Percentiles rank a stretch among this genome's conserved stretches.
Conservation (phyloP, 768 basidiomycete species). For the Tylopilus felleus region DNA sequence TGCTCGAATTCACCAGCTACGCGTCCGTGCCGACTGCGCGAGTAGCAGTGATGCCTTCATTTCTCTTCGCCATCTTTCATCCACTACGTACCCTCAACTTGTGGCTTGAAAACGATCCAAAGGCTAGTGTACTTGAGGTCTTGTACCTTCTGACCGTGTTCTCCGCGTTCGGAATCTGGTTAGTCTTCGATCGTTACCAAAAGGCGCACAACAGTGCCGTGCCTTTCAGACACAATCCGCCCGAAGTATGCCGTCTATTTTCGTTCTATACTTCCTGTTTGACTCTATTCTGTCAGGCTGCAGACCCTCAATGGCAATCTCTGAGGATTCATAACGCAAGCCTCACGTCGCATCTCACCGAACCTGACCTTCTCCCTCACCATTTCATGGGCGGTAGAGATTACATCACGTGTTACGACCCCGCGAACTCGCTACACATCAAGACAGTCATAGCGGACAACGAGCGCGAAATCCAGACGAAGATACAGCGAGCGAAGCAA, state of each 20-base stretch:
- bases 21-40: neutral
- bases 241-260: slow-evolving; percentile 45
- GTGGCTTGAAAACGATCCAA: slow-evolving; percentile 46
- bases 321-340: slow-evolving; percentile 53
- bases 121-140: slow-evolving; percentile 53
- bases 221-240: slow-evolving; percentile 56
- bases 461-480: slow-evolving; percentile 63
- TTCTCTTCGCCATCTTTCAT: slow-evolving; percentile 42
- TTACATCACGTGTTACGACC: slow-evolving; percentile 91
- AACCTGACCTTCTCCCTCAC: slow-evolving; percentile 51
- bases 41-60: slow-evolving; percentile 27
- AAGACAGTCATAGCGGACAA: slow-evolving; percentile 75
- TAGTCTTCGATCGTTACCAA: slow-evolving; percentile 72
- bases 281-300: slow-evolving; percentile 40
- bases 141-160: slow-evolving; percentile 66
- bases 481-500: slow-evolving; percentile 58
- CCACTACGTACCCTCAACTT: slow-evolving; percentile 51
- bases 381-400: slow-evolving; percentile 45
- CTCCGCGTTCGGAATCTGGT: slow-evolving; percentile 75
- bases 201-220: slow-evolving; percentile 72
- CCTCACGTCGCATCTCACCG: slow-evolving; percentile 61
- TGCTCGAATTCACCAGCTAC: neutral
- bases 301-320: slow-evolving; percentile 57
- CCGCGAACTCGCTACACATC: slow-evolving; percentile 81
- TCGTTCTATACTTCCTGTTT: slow-evolving; percentile 5